Evolutionary conservation across 176 grass and related monocot species (phyloP).

Genomic region (Aechmea fasciata): DNA sequence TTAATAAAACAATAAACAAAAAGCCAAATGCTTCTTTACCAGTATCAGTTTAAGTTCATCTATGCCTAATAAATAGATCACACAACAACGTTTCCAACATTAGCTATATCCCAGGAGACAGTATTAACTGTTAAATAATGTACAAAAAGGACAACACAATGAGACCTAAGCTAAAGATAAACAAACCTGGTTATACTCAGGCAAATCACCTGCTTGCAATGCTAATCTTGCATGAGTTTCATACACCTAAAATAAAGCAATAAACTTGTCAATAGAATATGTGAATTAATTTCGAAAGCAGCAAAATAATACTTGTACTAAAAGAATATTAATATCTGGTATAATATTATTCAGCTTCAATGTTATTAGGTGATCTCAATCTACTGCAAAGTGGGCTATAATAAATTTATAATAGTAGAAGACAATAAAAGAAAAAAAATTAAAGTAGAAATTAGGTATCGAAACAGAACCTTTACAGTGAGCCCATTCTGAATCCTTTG

Average conservation of each 20-base stretch:
- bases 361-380: not conserved
- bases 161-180: not conserved
- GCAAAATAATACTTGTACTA: not conserved
- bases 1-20: too few species aligned
- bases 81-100: too few species aligned
- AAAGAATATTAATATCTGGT: not conserved
- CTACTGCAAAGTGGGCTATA: not conserved
- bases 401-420: not conserved
- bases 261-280: not conserved
- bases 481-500: slow-evolving; percentile 90
- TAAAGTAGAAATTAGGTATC: not conserved
- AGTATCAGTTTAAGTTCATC: too few species aligned
- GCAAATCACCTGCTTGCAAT: slow-evolving; percentile 72
- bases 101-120: too few species aligned
- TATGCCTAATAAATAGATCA: too few species aligned
- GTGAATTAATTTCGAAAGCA: not conserved
- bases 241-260: slow-evolving; percentile 66
- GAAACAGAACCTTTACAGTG: slow-evolving; percentile 64
- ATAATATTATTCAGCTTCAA: not conserved
- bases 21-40: too few species aligned
- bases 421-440: not conserved
- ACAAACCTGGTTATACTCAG: slow-evolving; percentile 88
- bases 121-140: too few species aligned
- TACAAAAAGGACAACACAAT: not conserved
- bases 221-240: slow-evolving; percentile 95